Evolutionary conservation across 345 rosid species (phyloP).

Genomic region (Cardiospermum halicacabum): DNA sequence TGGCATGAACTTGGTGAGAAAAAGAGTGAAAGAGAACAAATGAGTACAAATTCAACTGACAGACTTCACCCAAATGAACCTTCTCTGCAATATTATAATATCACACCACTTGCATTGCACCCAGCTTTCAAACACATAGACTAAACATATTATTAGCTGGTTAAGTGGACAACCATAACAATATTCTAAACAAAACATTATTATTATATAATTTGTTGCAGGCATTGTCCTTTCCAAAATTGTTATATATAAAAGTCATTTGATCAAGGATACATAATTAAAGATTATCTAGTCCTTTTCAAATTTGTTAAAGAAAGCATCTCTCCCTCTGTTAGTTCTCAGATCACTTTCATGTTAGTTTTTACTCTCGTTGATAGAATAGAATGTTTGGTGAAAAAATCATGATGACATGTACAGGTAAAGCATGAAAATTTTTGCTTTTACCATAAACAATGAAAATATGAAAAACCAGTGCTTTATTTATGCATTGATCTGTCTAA

Average conservation of each 20-base stretch:
- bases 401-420: constrained; percentile 3
- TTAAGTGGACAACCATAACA: neutral
- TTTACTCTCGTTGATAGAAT: no score
- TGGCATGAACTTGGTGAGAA: constrained; percentile 34
- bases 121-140: constrained; percentile 10
- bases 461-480: constrained; percentile 2
- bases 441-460: neutral
- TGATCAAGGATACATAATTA: neutral
- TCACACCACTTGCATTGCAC: constrained; percentile 13
- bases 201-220: neutral
- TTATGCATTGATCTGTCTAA: neutral
- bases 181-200: neutral
- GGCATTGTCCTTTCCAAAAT: constrained; percentile 19
- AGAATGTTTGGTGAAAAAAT: neutral
- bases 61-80: constrained; percentile 20
- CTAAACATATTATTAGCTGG: neutral
- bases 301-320: constrained; percentile 7
- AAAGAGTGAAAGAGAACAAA: no score
- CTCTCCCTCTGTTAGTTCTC: neutral
- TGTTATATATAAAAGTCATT: constrained; percentile 4
- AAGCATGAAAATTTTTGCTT: constrained; percentile 9
- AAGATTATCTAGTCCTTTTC: neutral
- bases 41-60: neutral
- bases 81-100: constrained; percentile 15
- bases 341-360: neutral